phyloP scores from a whole-genome alignment of 1,284 basidiomycete genomes.

The Ustilago bromivora region DNA sequence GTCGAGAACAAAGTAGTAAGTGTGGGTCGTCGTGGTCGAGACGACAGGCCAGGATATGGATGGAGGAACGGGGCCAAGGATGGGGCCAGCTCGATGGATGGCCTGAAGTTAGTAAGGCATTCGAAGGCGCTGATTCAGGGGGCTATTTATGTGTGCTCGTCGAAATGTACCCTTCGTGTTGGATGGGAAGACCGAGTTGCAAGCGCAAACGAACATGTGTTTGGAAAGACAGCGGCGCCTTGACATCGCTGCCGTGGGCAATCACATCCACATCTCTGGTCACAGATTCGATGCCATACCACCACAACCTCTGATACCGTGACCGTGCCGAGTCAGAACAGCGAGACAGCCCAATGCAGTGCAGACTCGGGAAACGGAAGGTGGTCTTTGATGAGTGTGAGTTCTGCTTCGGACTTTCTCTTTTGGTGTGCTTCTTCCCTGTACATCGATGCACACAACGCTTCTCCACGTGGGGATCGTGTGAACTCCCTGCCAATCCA shows the following conservation, averaged over 20 bases:
- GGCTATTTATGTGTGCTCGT: not conserved
- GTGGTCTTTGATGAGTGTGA: not conserved
- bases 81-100: not conserved
- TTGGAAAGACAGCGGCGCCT: not conserved
- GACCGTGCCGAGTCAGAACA: not conserved
- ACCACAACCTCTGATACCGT: not conserved
- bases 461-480: slow-evolving; percentile 2
- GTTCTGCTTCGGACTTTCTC: not conserved
- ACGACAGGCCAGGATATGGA: not conserved
- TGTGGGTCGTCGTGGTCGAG: not conserved
- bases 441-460: slow-evolving; percentile 1
- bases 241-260: not conserved
- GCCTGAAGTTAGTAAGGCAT: not conserved
- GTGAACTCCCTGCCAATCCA: not conserved
- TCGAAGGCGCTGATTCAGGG: not conserved
- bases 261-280: not conserved
- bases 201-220: not conserved
- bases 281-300: not conserved
- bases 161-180: not conserved
- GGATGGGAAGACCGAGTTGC: not conserved
- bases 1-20: too few species aligned
- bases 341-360: not conserved
- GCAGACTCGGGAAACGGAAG: not conserved
- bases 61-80: not conserved
- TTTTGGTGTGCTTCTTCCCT: not conserved